phyloP scores from a whole-genome alignment of 768 basidiomycete species.

The Hirschioporus abietinus region DNA sequence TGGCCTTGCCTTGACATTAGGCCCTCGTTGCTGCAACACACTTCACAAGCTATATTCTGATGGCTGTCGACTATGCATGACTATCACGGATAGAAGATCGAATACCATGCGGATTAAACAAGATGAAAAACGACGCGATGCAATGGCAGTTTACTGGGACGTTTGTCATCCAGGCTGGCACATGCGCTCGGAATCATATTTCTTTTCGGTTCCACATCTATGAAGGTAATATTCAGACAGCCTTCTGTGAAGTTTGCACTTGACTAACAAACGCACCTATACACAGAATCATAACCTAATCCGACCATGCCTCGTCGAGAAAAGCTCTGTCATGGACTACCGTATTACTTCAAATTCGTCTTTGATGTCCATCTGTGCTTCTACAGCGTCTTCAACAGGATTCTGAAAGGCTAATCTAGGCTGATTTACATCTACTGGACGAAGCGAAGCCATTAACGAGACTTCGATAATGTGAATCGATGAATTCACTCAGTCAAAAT shows the following conservation, averaged over 20 bases:
- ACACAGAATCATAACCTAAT: not conserved
- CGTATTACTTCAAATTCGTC: not conserved
- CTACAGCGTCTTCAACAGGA: not conserved
- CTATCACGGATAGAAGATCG: not conserved
- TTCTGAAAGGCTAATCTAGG: not conserved
- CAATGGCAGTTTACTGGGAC: not conserved
- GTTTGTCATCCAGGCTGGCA: not conserved
- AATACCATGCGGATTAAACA: not conserved
- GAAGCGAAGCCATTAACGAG: not conserved
- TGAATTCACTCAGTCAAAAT: not conserved
- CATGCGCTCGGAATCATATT: not conserved
- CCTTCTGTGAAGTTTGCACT: not conserved
- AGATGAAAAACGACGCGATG: not conserved
- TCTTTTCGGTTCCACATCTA: not conserved
- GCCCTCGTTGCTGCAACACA: not conserved
- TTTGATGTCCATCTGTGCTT: not conserved
- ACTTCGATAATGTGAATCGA: not conserved
- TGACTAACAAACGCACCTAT: not conserved
- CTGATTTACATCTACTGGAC: not conserved
- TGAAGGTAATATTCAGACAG: not conserved
- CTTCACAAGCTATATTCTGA: not conserved
- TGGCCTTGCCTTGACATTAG: no score
- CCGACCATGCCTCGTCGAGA: not conserved
- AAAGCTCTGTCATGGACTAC: not conserved
- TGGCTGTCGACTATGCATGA: not conserved